Conservation (phyloP, 2,329 filamentous ascomycete species). For the Aspergillus felis region DNA sequence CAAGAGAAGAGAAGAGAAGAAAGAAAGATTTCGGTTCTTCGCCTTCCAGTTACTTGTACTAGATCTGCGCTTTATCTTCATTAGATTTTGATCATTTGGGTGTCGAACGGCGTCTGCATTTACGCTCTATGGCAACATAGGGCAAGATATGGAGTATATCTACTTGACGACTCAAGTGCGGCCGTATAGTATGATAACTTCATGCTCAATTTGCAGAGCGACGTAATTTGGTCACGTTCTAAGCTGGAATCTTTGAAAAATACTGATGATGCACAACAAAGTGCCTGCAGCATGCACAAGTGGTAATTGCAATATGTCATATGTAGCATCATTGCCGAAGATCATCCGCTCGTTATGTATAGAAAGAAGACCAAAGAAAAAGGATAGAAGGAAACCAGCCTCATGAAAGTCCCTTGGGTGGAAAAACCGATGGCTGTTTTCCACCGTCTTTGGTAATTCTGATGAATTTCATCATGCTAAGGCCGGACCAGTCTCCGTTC, state of each 20-base stretch:
- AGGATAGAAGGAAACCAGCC: slow-evolving; percentile 9
- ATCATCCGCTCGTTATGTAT: slow-evolving; percentile 11
- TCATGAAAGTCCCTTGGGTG: slow-evolving; percentile 59
- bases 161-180: not conserved
- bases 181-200: not conserved
- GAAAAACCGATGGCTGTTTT: slow-evolving; percentile 70
- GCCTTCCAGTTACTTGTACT: not conserved
- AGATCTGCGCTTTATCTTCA: not conserved
- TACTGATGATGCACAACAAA: not conserved
- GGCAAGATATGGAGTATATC: too few relatives aligned
- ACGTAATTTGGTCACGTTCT: not conserved
- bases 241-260: not conserved
- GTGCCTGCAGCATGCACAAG: not conserved
- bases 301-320: not conserved
- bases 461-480: slow-evolving; percentile 72
- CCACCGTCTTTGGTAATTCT: slow-evolving; percentile 64
- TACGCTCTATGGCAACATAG: not conserved
- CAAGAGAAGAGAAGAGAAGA: too few relatives aligned
- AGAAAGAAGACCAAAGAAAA: slow-evolving; percentile 12
- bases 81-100: not conserved
- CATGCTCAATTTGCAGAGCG: not conserved
- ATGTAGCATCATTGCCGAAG: not conserved
- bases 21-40: not conserved
- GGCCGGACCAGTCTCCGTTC: slow-evolving; percentile 79
- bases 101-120: not conserved